Evolutionary conservation across 2,329 filamentous ascomycete species (phyloP), one percentile per base, ranked within the genome.

Genomic region (Malbranchea zuffiana): DNA sequence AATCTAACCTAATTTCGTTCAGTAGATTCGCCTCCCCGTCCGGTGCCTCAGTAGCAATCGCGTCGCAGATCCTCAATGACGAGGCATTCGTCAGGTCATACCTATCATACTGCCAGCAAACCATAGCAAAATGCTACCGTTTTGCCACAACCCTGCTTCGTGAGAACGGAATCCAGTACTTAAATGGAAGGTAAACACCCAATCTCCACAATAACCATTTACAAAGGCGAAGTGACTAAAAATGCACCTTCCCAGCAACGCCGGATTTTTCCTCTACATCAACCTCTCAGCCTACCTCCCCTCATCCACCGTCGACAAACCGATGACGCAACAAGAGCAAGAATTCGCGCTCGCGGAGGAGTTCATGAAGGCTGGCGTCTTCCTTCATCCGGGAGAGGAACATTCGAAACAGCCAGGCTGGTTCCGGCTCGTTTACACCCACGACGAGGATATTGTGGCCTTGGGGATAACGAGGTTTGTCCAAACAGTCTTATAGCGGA

Each of bases 211-310:
- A 8, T n/a, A 7, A 6, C 15, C 5, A 3, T 12, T 3, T 7
- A 5, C 19, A 17, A 18, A 3, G 28, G 11, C 10, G 13, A 28
- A 15, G 18, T 11, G 11, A 12, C 32, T 43, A 28, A 41, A 20
- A 13, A 15, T 17, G 6, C 12, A 24, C 7, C 19, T 13, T 25
- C 6, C 5, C 23, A 57, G 53, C 3, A 75, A 74, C 42, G 72
- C 72, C 0, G 72, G 68, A 0, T 74, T 75, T 46, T 77, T 76
- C 47, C 43, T 76, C 2, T 75, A 66, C 60, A 50, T 72, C 2
- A 62, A 75, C 47, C 47, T 77, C 11, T 63, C 62, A 1, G 58
- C 60, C 0, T 67, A 60, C 39, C 47, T 72, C 23, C 52, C 59
- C 5, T 18, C 47, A 0, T 27, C 33, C 2, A 35, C 26, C 1